A percentile compares a stretch with the other conserved stretches of the same genome.
phyloP scores from a whole-genome alignment of 345 rosid genomes.

The Xanthoceras sorbifolium region DNA sequence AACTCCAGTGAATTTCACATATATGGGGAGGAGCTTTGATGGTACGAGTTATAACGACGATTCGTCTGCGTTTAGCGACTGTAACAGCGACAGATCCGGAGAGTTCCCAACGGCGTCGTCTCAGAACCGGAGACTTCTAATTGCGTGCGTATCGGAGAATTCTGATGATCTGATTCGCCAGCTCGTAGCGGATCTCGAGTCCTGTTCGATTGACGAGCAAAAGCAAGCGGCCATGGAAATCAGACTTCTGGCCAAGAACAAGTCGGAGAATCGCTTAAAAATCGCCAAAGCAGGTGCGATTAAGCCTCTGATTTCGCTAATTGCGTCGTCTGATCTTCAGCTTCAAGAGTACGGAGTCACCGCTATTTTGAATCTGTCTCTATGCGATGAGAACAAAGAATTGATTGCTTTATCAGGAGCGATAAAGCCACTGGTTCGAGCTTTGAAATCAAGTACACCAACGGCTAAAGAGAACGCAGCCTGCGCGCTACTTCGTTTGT shows the following conservation, averaged over 20 bases:
- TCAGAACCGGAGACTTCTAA: constrained; percentile 60
- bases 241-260: constrained; percentile 88
- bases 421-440: constrained; percentile 76
- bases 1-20: constrained; percentile 34
- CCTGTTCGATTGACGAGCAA: constrained; percentile 77
- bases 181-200: constrained; percentile 68
- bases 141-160: constrained; percentile 67
- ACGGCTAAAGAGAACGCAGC: constrained; percentile 92
- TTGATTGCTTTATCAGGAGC: constrained; percentile 79
- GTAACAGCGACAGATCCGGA: constrained; percentile 96
- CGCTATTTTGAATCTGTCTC: constrained; percentile 81
- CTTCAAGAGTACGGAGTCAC: constrained; percentile 95
- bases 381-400: constrained; percentile 91
- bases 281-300: constrained; percentile 88
- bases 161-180: constrained; percentile 71
- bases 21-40: constrained; percentile 48
- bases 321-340: constrained; percentile 71
- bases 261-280: constrained; percentile 75
- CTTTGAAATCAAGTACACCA: constrained; percentile 69
- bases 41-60: constrained; percentile 43
- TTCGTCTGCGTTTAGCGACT: constrained; percentile 86
- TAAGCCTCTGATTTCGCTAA: constrained; percentile 64
- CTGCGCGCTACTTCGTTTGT: constrained; percentile 84
- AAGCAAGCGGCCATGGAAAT: constrained; percentile 98
- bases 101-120: constrained; percentile 71